Base-by-base conservation (phyloP, 177 flowering plant genomes). In the Tripterygium wilfordii region DNA sequence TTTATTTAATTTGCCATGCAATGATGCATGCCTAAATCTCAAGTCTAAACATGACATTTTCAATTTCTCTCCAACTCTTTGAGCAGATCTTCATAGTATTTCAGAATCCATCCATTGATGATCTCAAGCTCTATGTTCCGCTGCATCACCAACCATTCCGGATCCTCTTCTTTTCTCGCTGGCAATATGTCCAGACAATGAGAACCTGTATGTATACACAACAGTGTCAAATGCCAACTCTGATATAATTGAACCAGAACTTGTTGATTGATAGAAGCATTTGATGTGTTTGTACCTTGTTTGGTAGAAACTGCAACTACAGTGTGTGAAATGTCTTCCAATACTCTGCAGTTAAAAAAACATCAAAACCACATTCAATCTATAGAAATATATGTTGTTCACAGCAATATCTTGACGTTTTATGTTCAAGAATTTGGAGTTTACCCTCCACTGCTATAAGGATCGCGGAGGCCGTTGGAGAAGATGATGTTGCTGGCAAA, bases 401-500 rank as follows among this genome's bases (percentile, higher is more conserved):
- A n/a, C n/a, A n/a, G n/a, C n/a, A n/a, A n/a, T n/a, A n/a, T n/a
- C n/a, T n/a, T n/a, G n/a, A n/a, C n/a, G n/a, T n/a, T n/a, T n/a
- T n/a, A n/a, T n/a, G n/a, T n/a, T n/a, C n/a, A n/a, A n/a, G n/a
- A n/a, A n/a, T n/a, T n/a, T n/a, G n/a, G n/a, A n/a, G n/a, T n/a
- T 23, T 60, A 65, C 69, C 69, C 69, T 22, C 47, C 69, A 15
- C 42, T 56, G 38, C 65, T 65, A 19, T 65, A 60, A 32, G 69
- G 65, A 42, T 65, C 65, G 23, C 48, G 17, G 5, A 60, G 58
- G 18, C 69, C 69, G 26, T 60, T 60, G 35, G 69, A 65, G 62
- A 65, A 65, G 8, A 65, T 65, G 16, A 65, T 65, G 25, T 65
- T 65, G 55, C 65, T 65, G 5, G 36, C 69, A 51, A 60, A 65